Percentiles rank a stretch among this genome's conserved stretches.
phyloP scores from a whole-genome alignment of 371 early-diverging fungal species.

The Apophysomyces ossiformis region DNA sequence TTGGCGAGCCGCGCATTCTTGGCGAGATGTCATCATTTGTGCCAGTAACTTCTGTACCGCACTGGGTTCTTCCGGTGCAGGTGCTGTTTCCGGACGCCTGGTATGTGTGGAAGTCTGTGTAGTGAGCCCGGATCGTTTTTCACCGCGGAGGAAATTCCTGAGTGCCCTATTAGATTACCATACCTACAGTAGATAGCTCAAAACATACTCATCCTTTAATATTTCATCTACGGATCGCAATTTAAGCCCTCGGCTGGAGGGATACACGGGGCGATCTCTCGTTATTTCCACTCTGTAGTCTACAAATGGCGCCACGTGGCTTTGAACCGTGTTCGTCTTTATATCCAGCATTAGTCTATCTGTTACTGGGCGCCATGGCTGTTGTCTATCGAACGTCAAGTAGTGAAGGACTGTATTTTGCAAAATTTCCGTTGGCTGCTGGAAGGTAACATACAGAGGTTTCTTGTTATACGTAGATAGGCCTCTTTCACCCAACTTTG shows the following conservation, averaged over 20 bases:
- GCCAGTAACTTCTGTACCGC: constrained; percentile 8
- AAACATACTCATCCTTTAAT: constrained; percentile 20
- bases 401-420: constrained; percentile 9
- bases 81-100: not conserved
- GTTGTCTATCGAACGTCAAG: constrained; percentile 11
- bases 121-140: constrained; percentile 7
- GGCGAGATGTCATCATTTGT: constrained; percentile 6
- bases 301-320: constrained; percentile 23
- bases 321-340: constrained; percentile 11
- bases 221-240: constrained; percentile 18
- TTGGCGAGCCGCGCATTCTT: not conserved
- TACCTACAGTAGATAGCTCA: not conserved
- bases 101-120: not conserved
- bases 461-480: constrained; percentile 17
- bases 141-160: not conserved
- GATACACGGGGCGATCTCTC: constrained; percentile 12
- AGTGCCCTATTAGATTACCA: not conserved
- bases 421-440: constrained; percentile 19
- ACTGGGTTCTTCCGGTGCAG: constrained; percentile 9
- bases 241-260: constrained; percentile 23
- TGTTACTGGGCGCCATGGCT: constrained; percentile 17
- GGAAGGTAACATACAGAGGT: constrained; percentile 22
- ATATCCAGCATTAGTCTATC: constrained; percentile 7
- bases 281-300: constrained; percentile 11
- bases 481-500: constrained; percentile 2